Conservation (phyloP, 2,329 filamentous ascomycete genomes). For the Lomentospora prolificans region DNA sequence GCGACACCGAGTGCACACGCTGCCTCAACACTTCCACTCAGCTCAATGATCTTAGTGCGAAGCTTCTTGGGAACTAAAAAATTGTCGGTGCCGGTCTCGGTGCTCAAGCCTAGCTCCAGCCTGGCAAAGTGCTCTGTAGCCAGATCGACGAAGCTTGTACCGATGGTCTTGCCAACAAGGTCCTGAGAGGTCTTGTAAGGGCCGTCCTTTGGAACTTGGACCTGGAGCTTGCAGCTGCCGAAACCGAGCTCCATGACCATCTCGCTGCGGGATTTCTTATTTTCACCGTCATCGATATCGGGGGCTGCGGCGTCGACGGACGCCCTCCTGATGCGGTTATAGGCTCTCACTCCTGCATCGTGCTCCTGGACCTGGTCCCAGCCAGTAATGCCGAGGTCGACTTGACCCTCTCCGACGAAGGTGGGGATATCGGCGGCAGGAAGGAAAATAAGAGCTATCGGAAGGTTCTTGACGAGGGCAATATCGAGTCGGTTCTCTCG, state of each 20-base stretch:
- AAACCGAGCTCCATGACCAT: conserved; percentile 88
- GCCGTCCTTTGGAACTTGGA: conserved; percentile 91
- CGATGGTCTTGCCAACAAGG: conserved; percentile 84
- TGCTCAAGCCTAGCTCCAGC: conserved; percentile 52
- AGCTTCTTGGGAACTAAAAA: conserved; percentile 39
- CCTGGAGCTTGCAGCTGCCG: conserved; percentile 83
- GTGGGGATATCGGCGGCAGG: conserved; percentile 95
- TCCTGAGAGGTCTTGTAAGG: conserved; percentile 58
- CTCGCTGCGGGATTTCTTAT: conserved; percentile 4
- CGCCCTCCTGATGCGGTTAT: conserved; percentile 36
- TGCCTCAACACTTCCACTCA: conserved; percentile 94
- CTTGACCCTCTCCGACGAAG: conserved; percentile 88
- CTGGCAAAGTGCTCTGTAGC: conserved; percentile 73
- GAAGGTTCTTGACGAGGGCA: conserved; percentile 92
- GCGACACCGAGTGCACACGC: conserved; percentile 92
- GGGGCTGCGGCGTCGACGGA: conserved; percentile 29
- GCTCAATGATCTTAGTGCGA: conserved; percentile 81
- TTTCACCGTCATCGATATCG: conserved; percentile 5
- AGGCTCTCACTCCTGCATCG: conserved; percentile 51
- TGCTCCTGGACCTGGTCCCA: conserved; percentile 89
- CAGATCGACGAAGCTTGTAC: conserved; percentile 87
- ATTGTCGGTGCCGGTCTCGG: conserved; percentile 25
- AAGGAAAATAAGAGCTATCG: conserved; percentile 91
- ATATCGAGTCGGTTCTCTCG: conserved; percentile 94
- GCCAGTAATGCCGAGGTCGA: conserved; percentile 91